Evolutionary conservation across 78 protist genomes (phyloP).

Genomic region (Isochrysis galbana): DNA sequence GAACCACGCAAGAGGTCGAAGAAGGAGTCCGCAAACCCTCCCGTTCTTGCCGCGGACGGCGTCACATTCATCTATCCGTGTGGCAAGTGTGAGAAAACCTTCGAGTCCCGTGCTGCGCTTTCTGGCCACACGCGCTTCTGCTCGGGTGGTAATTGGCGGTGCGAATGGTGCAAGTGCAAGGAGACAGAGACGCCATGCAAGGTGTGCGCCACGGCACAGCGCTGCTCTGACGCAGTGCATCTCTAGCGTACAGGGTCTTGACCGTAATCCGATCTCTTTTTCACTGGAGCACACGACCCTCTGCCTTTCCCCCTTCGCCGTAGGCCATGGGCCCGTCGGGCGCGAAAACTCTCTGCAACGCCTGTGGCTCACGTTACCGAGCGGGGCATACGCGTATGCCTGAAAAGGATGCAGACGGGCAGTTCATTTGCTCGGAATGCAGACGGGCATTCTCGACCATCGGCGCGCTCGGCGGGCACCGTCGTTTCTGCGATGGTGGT

Average conservation of each 20-base stretch:
- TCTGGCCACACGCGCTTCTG: neutral
- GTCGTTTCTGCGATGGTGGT: slow-evolving; percentile 32
- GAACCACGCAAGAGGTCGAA: neutral
- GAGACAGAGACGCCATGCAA: neutral
- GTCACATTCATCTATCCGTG: neutral
- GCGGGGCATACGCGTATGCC: slow-evolving; percentile 1
- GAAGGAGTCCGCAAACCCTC: neutral
- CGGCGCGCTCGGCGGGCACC: slow-evolving; percentile 35
- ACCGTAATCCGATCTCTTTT: too few species aligned
- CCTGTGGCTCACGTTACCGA: slow-evolving; percentile 19
- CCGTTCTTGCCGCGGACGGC: neutral
- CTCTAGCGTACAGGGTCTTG: too few species aligned
- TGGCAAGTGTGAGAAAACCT: neutral
- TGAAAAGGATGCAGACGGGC: neutral
- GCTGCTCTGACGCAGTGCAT: too few species aligned
- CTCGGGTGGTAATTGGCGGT: slow-evolving; percentile 13
- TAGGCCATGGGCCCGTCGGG: neutral
- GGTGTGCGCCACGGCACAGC: too few species aligned
- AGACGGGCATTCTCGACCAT: neutral
- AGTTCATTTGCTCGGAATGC: slow-evolving; percentile 2
- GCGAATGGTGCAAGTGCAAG: neutral
- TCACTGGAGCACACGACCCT: too few species aligned
- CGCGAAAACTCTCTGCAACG: neutral
- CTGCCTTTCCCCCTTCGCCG: too few species aligned
- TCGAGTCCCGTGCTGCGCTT: neutral